Evolutionary conservation across 768 basidiomycete genomes (phyloP).

Genomic region (Crucibulum laeve): DNA sequence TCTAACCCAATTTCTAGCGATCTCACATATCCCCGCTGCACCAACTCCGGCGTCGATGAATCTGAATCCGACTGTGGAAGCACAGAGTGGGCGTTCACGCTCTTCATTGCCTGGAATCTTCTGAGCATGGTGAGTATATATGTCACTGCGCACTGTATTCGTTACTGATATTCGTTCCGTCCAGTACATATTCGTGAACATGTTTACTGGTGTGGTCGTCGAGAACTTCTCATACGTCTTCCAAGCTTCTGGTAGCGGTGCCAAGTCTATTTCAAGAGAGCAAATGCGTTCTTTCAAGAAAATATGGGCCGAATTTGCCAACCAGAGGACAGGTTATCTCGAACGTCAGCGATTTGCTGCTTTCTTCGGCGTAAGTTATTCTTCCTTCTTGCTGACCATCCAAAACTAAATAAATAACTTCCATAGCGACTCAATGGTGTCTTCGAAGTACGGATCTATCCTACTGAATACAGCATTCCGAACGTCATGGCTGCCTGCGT

Average conservation of each 20-base stretch:
- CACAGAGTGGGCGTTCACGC: slow-evolving; percentile 70
- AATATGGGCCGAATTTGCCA: slow-evolving; percentile 84
- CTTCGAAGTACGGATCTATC: slow-evolving; percentile 87
- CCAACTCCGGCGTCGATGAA: slow-evolving; percentile 38
- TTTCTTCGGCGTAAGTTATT: slow-evolving; percentile 73
- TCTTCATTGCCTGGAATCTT: slow-evolving; percentile 95
- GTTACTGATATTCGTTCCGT: slow-evolving; percentile 2
- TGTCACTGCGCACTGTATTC: background rate
- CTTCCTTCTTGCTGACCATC: background rate
- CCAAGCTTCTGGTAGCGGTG: slow-evolving; percentile 77
- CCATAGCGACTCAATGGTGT: slow-evolving; percentile 75
- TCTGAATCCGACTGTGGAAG: slow-evolving; percentile 87
- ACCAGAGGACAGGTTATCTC: slow-evolving; percentile 74
- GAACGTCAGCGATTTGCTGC: slow-evolving; percentile 63
- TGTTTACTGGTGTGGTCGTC: slow-evolving; percentile 96
- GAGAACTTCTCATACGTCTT: slow-evolving; percentile 96
- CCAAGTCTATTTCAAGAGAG: slow-evolving; percentile 78
- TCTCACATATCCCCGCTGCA: slow-evolving; percentile 77
- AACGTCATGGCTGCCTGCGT: slow-evolving; percentile 54
- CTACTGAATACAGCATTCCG: slow-evolving; percentile 56
- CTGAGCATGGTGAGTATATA: slow-evolving; percentile 75
- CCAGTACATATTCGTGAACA: slow-evolving; percentile 93
- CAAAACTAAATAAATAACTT: slow-evolving; percentile 1
- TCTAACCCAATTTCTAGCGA: slow-evolving; percentile 40
- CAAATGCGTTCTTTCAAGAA: slow-evolving; percentile 96